Percentiles rank a stretch among this genome's conserved stretches.
phyloP scores from a whole-genome alignment of 2,329 filamentous ascomycete species.

The Verticillium nubilum region DNA sequence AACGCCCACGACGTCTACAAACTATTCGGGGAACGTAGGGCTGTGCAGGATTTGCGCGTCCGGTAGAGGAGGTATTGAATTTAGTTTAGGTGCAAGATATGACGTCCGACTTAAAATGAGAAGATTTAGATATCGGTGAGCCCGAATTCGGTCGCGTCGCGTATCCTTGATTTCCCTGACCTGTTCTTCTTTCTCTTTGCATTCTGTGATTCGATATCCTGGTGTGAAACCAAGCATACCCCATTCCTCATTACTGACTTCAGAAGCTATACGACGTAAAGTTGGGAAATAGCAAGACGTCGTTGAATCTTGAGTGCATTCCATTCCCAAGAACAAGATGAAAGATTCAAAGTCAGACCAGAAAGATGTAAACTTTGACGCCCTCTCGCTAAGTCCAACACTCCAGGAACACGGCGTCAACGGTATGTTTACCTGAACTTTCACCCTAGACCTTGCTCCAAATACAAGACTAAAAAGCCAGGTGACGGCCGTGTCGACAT shows the following conservation, averaged over 20 bases:
- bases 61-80: not conserved
- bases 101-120: not conserved
- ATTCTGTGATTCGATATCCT: too few species aligned
- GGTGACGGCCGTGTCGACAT: not conserved
- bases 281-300: too few species aligned
- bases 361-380: not conserved
- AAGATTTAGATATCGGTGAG: not conserved
- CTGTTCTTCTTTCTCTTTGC: not conserved
- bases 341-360: not conserved
- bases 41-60: not conserved
- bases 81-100: not conserved
- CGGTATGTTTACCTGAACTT: not conserved
- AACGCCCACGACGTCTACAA: too few species aligned
- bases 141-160: not conserved
- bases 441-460: not conserved
- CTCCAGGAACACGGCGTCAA: not conserved
- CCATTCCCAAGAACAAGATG: not conserved
- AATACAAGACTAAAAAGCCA: not conserved
- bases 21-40: not conserved
- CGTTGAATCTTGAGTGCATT: too few species aligned
- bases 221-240: too few species aligned
- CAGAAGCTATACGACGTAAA: too few species aligned
- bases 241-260: too few species aligned
- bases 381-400: not conserved
- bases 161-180: not conserved